A percentile compares a stretch with the other conserved stretches of the same genome.
Conservation (phyloP, 495 filamentous ascomycete genomes). For the Penicillium alfredii region DNA sequence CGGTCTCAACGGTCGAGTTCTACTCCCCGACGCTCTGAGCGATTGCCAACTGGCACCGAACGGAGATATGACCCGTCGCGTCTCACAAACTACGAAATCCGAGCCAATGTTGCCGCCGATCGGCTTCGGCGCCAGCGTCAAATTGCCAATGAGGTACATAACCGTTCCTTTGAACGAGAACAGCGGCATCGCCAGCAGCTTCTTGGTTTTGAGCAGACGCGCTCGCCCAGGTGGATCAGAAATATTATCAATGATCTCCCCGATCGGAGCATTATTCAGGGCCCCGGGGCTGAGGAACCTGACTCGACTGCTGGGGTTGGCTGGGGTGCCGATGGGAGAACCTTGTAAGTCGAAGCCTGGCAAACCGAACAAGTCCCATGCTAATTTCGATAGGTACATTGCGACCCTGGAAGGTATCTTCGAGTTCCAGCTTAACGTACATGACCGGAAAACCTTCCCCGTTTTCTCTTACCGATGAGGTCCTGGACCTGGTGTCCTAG, state of each 20-base stretch:
- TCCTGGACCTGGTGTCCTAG: conserved; percentile 1
- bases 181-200: conserved; percentile 30
- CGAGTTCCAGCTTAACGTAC: conserved; percentile 61
- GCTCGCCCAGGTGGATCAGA: conserved; percentile 40
- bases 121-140: conserved; percentile 40
- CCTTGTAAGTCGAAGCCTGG: conserved; percentile 51
- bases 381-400: conserved; percentile 50
- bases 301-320: conserved; percentile 58
- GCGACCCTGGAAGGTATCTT: conserved; percentile 71
- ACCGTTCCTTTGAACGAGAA: conserved; percentile 28
- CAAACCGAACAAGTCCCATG: conserved; percentile 1
- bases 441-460: conserved; percentile 61
- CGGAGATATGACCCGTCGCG: conserved; percentile 27
- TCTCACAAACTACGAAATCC: conserved; percentile 29
- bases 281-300: conserved; percentile 33
- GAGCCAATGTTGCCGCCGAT: conserved; percentile 37
- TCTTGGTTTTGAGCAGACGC: conserved; percentile 31
- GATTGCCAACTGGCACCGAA: conserved; percentile 21
- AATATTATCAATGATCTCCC: conserved; percentile 39
- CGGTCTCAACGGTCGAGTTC: conserved; percentile 32
- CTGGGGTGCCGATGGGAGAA: conserved; percentile 65
- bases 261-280: conserved; percentile 29
- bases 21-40: conserved; percentile 26
- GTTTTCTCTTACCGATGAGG: conserved; percentile 51
- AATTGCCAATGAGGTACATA: conserved; percentile 33